Evolutionary conservation across 768 basidiomycete species (phyloP).

Genomic region (Russula ochroleuca): DNA sequence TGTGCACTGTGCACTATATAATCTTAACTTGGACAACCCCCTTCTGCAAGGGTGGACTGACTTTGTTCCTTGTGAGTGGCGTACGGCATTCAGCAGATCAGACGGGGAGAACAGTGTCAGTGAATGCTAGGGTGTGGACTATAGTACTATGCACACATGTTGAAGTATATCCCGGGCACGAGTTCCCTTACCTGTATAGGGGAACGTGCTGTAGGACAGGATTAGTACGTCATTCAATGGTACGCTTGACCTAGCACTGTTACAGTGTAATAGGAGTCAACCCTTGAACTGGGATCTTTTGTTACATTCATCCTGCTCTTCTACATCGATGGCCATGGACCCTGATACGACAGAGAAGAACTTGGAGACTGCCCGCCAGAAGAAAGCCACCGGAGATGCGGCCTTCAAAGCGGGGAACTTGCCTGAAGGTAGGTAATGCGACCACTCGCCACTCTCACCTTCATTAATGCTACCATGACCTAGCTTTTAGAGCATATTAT

Average conservation of each 20-base stretch:
- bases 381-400: constrained; percentile 62
- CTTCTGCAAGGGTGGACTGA: too few species aligned
- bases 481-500: constrained; percentile 69
- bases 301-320: not conserved
- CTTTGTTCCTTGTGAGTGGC: not conserved
- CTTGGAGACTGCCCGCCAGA: constrained; percentile 35
- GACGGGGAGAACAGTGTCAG: not conserved
- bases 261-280: constrained; percentile 6
- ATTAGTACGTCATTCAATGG: not conserved
- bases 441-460: not conserved
- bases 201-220: not conserved
- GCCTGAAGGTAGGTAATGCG: constrained; percentile 46
- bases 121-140: not conserved
- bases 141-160: not conserved
- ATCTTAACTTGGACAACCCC: too few species aligned
- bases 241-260: too few species aligned
- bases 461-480: not conserved
- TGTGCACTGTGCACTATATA: too few species aligned
- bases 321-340: constrained; percentile 7
- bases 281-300: too few species aligned
- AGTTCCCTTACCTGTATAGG: not conserved
- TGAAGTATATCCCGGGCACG: not conserved
- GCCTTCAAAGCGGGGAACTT: constrained; percentile 65
- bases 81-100: not conserved
- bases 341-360: constrained; percentile 16